A percentile compares a stretch with the other conserved stretches of the same genome.
Evolutionary conservation across 202 grass and related monocot genomes (phyloP).

Genomic region (Carex arenaria): DNA sequence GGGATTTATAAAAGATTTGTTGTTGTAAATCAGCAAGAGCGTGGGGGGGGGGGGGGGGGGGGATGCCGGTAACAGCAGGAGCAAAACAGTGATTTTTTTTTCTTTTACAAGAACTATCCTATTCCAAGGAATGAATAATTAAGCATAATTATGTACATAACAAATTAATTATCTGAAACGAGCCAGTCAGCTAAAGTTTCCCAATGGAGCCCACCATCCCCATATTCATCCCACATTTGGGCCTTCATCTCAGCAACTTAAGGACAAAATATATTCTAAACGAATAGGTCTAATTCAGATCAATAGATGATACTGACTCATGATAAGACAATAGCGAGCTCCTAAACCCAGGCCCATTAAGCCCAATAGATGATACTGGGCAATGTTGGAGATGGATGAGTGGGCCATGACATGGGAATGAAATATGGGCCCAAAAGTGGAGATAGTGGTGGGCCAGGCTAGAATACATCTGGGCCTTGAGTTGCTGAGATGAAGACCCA

Average conservation of each 20-base stretch:
- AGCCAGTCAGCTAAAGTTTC: constrained; percentile 8
- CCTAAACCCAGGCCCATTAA: neutral
- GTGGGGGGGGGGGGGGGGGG: no score
- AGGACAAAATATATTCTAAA: neutral
- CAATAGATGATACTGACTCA: no score
- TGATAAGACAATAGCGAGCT: neutral
- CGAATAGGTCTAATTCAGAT: no score
- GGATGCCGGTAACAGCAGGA: neutral
- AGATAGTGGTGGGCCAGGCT: neutral
- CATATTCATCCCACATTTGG: neutral
- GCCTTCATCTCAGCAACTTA: neutral
- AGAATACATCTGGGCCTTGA: neutral
- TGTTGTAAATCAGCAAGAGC: constrained; percentile 24
- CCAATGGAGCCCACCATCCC: neutral
- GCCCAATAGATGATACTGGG: neutral
- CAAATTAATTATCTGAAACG: neutral
- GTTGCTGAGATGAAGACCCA: neutral
- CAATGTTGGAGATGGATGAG: neutral
- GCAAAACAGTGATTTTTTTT: neutral
- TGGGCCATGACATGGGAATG: neutral
- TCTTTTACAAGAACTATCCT: no score
- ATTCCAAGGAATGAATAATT: no score
- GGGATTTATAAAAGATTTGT: constrained; percentile 5
- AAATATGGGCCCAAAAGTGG: neutral
- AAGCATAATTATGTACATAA: neutral